Conservation (phyloP, 352 stramenopile genomes). For the Globisporangium okanoganense region DNA sequence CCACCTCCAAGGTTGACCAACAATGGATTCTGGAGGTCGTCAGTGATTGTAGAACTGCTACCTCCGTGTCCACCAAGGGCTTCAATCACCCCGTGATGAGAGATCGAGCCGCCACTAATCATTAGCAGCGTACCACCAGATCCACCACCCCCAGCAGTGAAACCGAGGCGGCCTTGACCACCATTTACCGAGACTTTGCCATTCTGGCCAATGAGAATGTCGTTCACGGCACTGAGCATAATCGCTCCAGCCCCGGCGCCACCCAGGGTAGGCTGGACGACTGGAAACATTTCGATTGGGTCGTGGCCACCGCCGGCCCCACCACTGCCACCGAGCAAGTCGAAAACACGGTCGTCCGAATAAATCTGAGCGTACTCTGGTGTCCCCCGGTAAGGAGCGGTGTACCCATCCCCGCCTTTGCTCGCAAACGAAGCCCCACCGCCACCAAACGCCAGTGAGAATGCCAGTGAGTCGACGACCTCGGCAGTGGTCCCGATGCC, state of each 20-base stretch:
- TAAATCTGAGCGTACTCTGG: constrained; percentile 26
- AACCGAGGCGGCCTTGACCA: constrained; percentile 39
- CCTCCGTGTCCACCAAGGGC: constrained; percentile 83
- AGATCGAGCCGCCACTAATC: constrained; percentile 41
- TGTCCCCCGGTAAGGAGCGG: constrained; percentile 13
- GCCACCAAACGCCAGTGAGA: constrained; percentile 91
- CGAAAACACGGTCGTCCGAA: constrained; percentile 43
- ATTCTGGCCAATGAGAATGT: constrained; percentile 87
- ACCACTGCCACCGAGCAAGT: constrained; percentile 91
- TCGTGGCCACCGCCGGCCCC: constrained; percentile 81
- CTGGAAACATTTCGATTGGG: constrained; percentile 75
- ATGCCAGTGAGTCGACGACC: constrained; percentile 69
- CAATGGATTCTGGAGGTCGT: constrained; percentile 1
- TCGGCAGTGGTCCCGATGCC: constrained; percentile 51
- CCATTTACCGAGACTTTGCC: constrained; percentile 79
- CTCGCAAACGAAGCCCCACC: constrained; percentile 64
- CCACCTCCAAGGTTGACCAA: constrained; percentile 2
- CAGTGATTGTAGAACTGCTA: constrained; percentile 17
- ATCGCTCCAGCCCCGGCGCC: constrained; percentile 88
- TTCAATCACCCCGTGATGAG: constrained; percentile 72
- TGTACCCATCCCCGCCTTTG: constrained; percentile 55
- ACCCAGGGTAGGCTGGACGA: constrained; percentile 71
- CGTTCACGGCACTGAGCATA: constrained; percentile 90
- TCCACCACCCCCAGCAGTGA: constrained; percentile 55
- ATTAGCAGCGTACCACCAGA: constrained; percentile 52